Conservation (phyloP, 768 basidiomycete species). For the Coprinopsis cinerea region DNA sequence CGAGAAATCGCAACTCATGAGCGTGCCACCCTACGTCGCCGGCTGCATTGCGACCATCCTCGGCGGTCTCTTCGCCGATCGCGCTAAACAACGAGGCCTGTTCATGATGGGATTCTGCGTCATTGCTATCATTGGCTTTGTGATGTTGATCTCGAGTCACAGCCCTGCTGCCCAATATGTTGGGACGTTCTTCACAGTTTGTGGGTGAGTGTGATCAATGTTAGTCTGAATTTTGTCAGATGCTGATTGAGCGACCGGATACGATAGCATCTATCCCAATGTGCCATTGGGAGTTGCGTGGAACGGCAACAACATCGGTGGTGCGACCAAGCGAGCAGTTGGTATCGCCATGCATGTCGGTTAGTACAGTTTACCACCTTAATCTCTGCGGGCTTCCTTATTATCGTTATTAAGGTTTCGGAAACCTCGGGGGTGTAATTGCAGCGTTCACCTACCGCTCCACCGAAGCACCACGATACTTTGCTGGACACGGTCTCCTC, state of each 20-base stretch:
- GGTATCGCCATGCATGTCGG: slow-evolving; percentile 31
- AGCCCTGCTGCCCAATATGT: slow-evolving; percentile 24
- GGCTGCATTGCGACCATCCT: slow-evolving; percentile 23
- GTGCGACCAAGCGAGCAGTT: slow-evolving; percentile 28
- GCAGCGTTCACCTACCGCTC: slow-evolving; percentile 24
- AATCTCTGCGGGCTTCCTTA: not conserved
- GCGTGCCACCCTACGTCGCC: slow-evolving; percentile 25
- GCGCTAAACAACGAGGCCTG: slow-evolving; percentile 19
- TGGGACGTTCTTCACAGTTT: slow-evolving; percentile 26
- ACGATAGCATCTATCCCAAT: slow-evolving; percentile 25
- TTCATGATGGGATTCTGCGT: slow-evolving; percentile 25
- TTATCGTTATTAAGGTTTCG: slow-evolving; percentile 18
- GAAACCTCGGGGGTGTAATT: slow-evolving; percentile 28
- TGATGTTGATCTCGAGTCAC: slow-evolving; percentile 22
- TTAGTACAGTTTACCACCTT: slow-evolving; percentile 10
- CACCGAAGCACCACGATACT: slow-evolving; percentile 24
- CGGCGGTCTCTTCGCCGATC: slow-evolving; percentile 21
- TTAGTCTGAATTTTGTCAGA: not conserved
- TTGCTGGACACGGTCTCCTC: slow-evolving; percentile 25
- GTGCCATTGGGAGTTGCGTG: slow-evolving; percentile 29
- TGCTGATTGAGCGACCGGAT: slow-evolving; percentile 1
- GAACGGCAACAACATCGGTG: slow-evolving; percentile 30
- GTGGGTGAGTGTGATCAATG: slow-evolving; percentile 18
- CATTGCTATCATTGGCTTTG: slow-evolving; percentile 21
- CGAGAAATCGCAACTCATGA: slow-evolving; percentile 26